Percentiles rank a stretch among this genome's conserved stretches.
phyloP scores from a whole-genome alignment of 164 flowering plant species.

The Magnolia sinica region DNA sequence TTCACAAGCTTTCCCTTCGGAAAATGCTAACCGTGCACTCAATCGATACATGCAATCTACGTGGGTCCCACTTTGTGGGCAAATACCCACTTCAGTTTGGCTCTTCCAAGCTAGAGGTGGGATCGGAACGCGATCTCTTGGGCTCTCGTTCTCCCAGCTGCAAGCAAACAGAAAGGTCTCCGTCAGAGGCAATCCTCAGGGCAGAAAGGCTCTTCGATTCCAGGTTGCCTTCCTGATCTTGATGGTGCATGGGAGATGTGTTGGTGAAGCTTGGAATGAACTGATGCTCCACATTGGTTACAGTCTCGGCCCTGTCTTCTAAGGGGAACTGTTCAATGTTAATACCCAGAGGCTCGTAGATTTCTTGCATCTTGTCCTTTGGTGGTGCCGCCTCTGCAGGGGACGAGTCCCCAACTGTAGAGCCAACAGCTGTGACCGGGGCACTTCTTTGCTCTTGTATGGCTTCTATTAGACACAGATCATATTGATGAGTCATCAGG shows the following conservation, averaged over 20 bases:
- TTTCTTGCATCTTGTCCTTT: constrained; percentile 47
- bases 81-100: constrained; percentile 19
- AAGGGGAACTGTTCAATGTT: constrained; percentile 46
- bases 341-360: constrained; percentile 52
- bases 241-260: constrained; percentile 23
- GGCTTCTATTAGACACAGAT: constrained; percentile 44
- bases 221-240: constrained; percentile 22
- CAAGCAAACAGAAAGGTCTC: constrained; percentile 56
- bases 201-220: constrained; percentile 49
- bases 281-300: constrained; percentile 48
- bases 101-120: constrained; percentile 26
- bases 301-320: constrained; percentile 45
- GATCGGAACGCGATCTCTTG: constrained; percentile 50
- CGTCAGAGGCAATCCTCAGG: constrained; percentile 47
- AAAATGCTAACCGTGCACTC: background rate
- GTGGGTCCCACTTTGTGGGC: background rate
- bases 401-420: constrained; percentile 77
- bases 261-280: constrained; percentile 56
- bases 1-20: background rate
- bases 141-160: constrained; percentile 73
- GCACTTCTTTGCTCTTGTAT: constrained; percentile 76
- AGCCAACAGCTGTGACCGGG: constrained; percentile 27
- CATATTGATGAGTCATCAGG: background rate
- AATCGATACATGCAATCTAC: background rate
- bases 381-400: constrained; percentile 39